phyloP scores from a whole-genome alignment of 768 basidiomycete genomes.

The Suillus cothurnatus region DNA sequence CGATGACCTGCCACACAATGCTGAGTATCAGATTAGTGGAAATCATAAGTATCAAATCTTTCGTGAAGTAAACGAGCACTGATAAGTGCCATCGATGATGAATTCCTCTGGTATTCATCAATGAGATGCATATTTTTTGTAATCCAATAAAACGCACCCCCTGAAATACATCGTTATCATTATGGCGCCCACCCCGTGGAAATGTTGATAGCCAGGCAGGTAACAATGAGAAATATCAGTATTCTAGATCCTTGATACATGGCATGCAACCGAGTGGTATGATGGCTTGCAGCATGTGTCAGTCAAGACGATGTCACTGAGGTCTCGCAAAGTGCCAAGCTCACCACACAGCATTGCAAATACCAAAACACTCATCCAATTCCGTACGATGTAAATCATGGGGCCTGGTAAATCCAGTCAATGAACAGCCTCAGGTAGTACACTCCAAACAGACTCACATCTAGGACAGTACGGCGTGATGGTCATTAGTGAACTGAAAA shows the following conservation, averaged over 20 bases:
- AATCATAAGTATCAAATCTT: no score
- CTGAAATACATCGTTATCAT: no score
- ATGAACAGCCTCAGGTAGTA: not conserved
- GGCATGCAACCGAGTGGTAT: not conserved
- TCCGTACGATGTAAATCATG: not conserved
- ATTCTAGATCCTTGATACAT: not conserved
- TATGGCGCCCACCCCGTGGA: rapidly evolving
- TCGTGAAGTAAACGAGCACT: no score
- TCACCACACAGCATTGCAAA: not conserved
- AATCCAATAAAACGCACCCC: no score
- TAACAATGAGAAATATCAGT: not conserved
- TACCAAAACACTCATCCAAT: not conserved
- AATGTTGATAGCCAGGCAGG: not conserved
- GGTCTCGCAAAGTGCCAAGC: not conserved
- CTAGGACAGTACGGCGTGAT: not conserved
- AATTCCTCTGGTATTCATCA: no score
- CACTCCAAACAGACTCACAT: not conserved
- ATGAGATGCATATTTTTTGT: no score
- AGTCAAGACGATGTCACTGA: not conserved
- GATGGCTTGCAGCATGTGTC: not conserved
- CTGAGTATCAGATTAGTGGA: not conserved
- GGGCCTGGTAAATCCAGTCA: not conserved
- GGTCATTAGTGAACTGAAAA: not conserved
- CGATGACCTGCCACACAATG: not conserved
- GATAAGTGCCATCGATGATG: no score